Base-by-base conservation (phyloP, 108 stramenopile genomes). In the Discostella pseudostelligera region DNA sequence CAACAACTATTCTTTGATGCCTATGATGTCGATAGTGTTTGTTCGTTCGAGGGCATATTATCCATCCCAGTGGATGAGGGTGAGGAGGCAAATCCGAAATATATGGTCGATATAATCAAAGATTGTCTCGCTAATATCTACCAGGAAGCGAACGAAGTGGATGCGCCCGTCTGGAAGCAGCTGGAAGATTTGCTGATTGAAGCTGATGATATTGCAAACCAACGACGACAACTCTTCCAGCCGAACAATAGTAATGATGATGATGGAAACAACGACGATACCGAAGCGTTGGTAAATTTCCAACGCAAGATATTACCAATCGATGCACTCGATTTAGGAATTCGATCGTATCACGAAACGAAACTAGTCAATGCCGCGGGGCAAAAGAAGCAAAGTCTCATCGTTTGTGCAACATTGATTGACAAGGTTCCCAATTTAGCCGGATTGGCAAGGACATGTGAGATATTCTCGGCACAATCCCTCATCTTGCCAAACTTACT, bases 381-480 rank as follows among this genome's bases (percentile, higher is more conserved):
- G 10, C 65, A 79, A 22, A 80, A 62, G 61, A 88, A 88, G 36
- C 94, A 95, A 69, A 44, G 69, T 0, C 79, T 96, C 43, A 86
- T 96, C 50, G 87, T 96, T 55, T 96, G 95, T 58, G 92, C 92
- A 13, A 70, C 81, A 13, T 74, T 96, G 20, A 72, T 96, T n/a
- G 95, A 96, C 69, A 96, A 96, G 69, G 83, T 90, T 25, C 90
- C 95, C 12, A 96, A 96, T 57, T 59, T 96, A 12, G 95, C 79
- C 17, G 95, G 95, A 0, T 66, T 96, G 40, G 88, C 92, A 14
- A 65, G 95, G 42, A 96, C 92, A 0, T 75, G 85, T 36, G 95
- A 96, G 56, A 93, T 96, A 24, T 96, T 96, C 77, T 84, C 90
- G 9, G 88, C 85, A 2, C 81, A 86, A 36, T 60, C 62, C 2